These are phyloP conservation scores for Russula virescens DNA, from an alignment of 768 basidiomycete species.

Conservation along the genomic window DNA sequence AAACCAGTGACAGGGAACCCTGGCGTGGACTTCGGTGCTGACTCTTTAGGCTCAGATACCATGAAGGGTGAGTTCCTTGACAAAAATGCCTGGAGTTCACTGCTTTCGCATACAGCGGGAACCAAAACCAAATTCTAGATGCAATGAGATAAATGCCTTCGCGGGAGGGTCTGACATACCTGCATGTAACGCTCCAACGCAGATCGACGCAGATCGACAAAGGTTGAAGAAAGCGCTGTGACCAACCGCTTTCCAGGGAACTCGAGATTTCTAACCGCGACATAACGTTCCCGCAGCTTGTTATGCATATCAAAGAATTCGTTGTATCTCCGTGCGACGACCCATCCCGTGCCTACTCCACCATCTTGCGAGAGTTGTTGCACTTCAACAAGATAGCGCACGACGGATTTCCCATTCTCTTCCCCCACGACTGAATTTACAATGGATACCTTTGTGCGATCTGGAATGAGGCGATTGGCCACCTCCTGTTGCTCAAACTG, in stretches of 20 bases:
- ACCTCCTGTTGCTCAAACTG: constrained; percentile 94
- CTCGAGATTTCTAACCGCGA: constrained; percentile 63
- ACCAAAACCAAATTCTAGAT: constrained; percentile 65
- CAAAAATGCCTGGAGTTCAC: constrained; percentile 77
- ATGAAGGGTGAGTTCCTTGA: constrained; percentile 84
- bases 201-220: constrained; percentile 72
- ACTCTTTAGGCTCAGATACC: constrained; percentile 41
- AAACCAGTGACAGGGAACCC: constrained; percentile 66
- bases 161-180: constrained; percentile 39
- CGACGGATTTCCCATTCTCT: constrained; percentile 84
- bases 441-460: constrained; percentile 79
- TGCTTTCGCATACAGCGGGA: constrained; percentile 72
- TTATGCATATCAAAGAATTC: constrained; percentile 91
- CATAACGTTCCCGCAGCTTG: constrained; percentile 72
- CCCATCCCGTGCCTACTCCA: constrained; percentile 81
- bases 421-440: constrained; percentile 78
- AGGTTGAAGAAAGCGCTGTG: constrained; percentile 76
- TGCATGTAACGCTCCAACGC: constrained; percentile 89
- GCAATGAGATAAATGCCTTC: constrained; percentile 1
- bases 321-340: constrained; percentile 88
- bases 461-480: constrained; percentile 81
- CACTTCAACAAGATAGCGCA: constrained; percentile 87
- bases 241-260: constrained; percentile 95
- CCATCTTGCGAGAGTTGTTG: constrained; percentile 82
- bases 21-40: constrained; percentile 37